A percentile compares a stretch with the other conserved stretches of the same genome.
phyloP scores from a whole-genome alignment of 345 rosid species.

The Cardamine chenopodiifolia region DNA sequence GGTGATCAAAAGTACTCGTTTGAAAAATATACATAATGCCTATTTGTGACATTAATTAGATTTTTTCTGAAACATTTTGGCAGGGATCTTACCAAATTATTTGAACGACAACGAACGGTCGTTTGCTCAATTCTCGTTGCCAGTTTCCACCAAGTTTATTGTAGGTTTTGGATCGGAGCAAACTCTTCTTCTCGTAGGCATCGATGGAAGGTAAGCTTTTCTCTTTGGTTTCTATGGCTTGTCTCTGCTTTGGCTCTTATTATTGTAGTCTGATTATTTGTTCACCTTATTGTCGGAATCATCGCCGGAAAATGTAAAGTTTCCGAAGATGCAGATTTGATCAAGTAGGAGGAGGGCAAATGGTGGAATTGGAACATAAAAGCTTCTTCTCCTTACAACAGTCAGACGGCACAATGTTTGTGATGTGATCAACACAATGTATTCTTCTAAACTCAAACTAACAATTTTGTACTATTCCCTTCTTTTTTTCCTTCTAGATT shows the following conservation, averaged over 20 bases:
- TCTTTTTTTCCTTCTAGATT: neutral
- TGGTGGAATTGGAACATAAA: constrained; percentile 77
- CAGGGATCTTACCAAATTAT: constrained; percentile 80
- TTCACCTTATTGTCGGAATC: neutral
- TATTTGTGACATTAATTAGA: neutral
- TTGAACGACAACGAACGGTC: constrained; percentile 83
- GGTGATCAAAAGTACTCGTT: neutral
- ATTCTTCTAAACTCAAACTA: neutral
- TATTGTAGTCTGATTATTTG: neutral
- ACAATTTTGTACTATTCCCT: neutral
- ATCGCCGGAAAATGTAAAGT: constrained; percentile 50
- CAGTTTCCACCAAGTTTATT: constrained; percentile 62
- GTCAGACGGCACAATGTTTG: neutral
- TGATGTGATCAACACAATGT: neutral
- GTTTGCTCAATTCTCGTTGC: constrained; percentile 80
- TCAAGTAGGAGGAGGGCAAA: constrained; percentile 75
- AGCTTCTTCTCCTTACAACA: constrained; percentile 45
- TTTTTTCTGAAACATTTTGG: neutral
- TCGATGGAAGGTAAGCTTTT: constrained; percentile 69
- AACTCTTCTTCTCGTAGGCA: constrained; percentile 62
- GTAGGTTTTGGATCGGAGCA: constrained; percentile 84
- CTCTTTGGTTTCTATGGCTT: constrained; percentile 1
- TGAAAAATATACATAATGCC: neutral
- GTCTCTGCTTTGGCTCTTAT: neutral
- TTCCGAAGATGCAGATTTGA: constrained; percentile 80